Percentiles rank a stretch among this genome's conserved stretches.
Evolutionary conservation across 177 flowering plant species (phyloP).

Genomic region (Vitis hybrid): DNA sequence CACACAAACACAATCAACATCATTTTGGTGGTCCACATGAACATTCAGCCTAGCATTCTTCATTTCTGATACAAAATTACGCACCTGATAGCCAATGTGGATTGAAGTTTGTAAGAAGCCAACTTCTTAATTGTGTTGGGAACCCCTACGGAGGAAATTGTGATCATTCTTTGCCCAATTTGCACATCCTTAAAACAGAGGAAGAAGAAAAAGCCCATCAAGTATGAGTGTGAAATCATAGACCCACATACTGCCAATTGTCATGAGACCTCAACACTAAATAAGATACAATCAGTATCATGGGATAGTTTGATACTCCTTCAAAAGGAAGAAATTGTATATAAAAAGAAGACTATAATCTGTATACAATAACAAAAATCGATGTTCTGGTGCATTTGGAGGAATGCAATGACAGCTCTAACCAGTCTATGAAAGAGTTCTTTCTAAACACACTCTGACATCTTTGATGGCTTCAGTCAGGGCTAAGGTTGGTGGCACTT

Average conservation of each 20-base stretch:
- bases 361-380: too few species aligned
- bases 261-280: neutral
- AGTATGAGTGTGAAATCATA: neutral
- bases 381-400: too few species aligned
- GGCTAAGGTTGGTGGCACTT: too few species aligned
- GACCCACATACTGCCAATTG: neutral
- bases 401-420: too few species aligned
- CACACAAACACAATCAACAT: neutral
- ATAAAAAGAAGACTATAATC: too few species aligned
- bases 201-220: neutral
- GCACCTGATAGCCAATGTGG: constrained; percentile 95
- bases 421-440: too few species aligned
- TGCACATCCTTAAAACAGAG: constrained; percentile 60
- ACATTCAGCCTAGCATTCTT: neutral
- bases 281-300: neutral
- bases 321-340: too few species aligned
- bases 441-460: too few species aligned
- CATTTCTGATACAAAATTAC: neutral
- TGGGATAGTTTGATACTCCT: too few species aligned
- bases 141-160: constrained; percentile 97
- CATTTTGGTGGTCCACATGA: neutral
- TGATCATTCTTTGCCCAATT: constrained; percentile 99
- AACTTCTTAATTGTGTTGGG: constrained; percentile 90
- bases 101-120: constrained; percentile 93
- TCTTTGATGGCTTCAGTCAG: too few species aligned